Evolutionary conservation across 176 grass and related monocot genomes (phyloP).

Genomic region (Aegilops longissima): DNA sequence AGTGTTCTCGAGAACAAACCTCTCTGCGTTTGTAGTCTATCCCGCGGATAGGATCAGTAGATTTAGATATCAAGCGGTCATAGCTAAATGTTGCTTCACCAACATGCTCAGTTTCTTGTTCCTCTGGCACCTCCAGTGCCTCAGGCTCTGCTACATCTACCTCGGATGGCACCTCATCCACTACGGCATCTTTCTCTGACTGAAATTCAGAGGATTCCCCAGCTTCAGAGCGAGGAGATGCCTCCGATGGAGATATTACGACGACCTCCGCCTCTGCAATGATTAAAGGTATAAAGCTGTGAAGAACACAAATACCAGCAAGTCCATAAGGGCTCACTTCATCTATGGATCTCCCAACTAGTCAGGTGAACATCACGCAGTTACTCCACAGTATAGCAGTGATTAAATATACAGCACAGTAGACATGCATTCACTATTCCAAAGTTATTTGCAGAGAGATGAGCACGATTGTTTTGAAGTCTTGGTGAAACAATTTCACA

Average conservation of each 20-base stretch:
- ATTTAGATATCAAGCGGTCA: constrained; percentile 74
- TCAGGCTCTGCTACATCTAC: constrained; percentile 44
- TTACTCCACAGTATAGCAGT: neutral
- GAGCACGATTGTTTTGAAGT: neutral
- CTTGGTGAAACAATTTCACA: neutral
- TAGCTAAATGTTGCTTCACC: constrained; percentile 80
- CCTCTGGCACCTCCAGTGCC: constrained; percentile 45
- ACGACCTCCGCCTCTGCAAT: constrained; percentile 44
- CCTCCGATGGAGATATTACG: constrained; percentile 22
- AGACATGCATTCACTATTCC: neutral
- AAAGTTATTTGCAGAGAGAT: neutral
- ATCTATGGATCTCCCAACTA: neutral
- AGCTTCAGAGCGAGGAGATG: constrained; percentile 46
- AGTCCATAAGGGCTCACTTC: neutral
- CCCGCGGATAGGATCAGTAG: constrained; percentile 68
- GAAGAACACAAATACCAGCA: neutral
- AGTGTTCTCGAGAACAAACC: constrained; percentile 43
- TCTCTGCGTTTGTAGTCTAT: constrained; percentile 95
- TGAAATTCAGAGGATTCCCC: constrained; percentile 50
- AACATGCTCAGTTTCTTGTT: constrained; percentile 55
- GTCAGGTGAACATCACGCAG: neutral
- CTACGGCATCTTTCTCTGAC: constrained; percentile 55
- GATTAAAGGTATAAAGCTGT: constrained; percentile 23
- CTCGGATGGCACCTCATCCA: constrained; percentile 35
- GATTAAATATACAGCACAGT: neutral